A percentile compares a stretch with the other conserved stretches of the same genome.
Evolutionary conservation across 176 grass and related monocot species (phyloP).

Genomic region (Areca catechu): DNA sequence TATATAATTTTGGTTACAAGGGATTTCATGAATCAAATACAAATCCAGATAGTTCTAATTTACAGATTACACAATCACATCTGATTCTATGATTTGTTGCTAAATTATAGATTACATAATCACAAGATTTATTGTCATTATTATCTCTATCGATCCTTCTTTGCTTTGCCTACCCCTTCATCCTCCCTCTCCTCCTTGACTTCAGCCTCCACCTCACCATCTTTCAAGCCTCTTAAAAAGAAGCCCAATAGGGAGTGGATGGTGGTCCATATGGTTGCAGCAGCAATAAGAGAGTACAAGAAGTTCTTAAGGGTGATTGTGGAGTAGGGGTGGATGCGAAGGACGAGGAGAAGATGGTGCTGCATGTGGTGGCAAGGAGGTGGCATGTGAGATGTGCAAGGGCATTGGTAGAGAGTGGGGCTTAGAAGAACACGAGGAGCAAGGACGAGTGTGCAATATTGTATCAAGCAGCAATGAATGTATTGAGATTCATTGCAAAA

Average conservation of each 20-base stretch:
- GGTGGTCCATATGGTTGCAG: constrained; percentile 42
- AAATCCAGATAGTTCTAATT: too few relatives aligned
- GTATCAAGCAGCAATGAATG: too few relatives aligned
- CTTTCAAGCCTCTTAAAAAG: constrained; percentile 1
- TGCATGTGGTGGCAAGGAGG: constrained; percentile 32
- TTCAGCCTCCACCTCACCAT: constrained; percentile 22
- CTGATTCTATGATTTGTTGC: too few relatives aligned
- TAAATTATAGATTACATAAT: too few relatives aligned
- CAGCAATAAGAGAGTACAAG: constrained; percentile 39
- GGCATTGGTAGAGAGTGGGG: constrained; percentile 29
- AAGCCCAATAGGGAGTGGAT: constrained; percentile 14
- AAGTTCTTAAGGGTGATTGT: constrained; percentile 8
- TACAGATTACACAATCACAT: too few relatives aligned
- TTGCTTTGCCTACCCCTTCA: constrained; percentile 33
- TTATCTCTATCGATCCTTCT: too few relatives aligned
- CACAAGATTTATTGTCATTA: too few relatives aligned
- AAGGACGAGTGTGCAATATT: constrained; percentile 38
- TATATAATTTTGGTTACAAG: too few relatives aligned
- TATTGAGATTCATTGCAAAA: too few relatives aligned
- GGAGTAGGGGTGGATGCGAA: constrained; percentile 1
- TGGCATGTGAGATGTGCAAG: constrained; percentile 25
- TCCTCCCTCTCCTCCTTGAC: constrained; percentile 45
- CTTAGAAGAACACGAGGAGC: constrained; percentile 29
- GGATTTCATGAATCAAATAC: too few relatives aligned
- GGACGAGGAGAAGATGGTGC: constrained; percentile 21